Conservation (phyloP, 352 stramenopile species). For the Globisporangium megalacanthum region DNA sequence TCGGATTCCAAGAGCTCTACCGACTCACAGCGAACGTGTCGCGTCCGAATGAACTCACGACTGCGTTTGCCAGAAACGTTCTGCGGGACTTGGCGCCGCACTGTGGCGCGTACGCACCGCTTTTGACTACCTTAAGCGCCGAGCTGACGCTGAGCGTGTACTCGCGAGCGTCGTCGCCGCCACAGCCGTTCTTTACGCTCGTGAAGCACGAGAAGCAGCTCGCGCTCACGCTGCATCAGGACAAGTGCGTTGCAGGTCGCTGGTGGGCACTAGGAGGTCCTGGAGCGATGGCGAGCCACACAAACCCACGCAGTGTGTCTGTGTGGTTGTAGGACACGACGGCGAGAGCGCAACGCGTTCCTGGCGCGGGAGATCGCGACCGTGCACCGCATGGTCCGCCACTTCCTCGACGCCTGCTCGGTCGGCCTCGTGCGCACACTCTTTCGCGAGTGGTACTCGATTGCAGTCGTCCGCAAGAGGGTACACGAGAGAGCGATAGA, state of each 20-base stretch:
- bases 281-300: no score
- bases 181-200: slow-evolving; percentile 55
- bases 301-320: not conserved
- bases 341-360: slow-evolving; percentile 48
- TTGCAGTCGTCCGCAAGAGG: slow-evolving; percentile 55
- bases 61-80: slow-evolving; percentile 47
- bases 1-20: slow-evolving; percentile 59
- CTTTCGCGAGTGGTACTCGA: slow-evolving; percentile 65
- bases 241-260: slow-evolving; percentile 26
- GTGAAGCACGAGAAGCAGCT: slow-evolving; percentile 59
- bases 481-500: slow-evolving; percentile 17
- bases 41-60: slow-evolving; percentile 53
- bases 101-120: slow-evolving; percentile 44
- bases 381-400: slow-evolving; percentile 45
- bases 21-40: slow-evolving; percentile 49
- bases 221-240: slow-evolving; percentile 35
- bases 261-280: no score
- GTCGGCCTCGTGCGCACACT: slow-evolving; percentile 40
- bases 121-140: slow-evolving; percentile 34
- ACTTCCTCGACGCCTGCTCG: slow-evolving; percentile 44
- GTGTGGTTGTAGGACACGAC: slow-evolving; percentile 19
- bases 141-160: slow-evolving; percentile 50
- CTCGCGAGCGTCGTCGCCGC: slow-evolving; percentile 8
- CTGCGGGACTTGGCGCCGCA: slow-evolving; percentile 49
- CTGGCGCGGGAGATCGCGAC: slow-evolving; percentile 48